Base-by-base conservation (phyloP, 768 basidiomycete genomes). In the Russula compacta region DNA sequence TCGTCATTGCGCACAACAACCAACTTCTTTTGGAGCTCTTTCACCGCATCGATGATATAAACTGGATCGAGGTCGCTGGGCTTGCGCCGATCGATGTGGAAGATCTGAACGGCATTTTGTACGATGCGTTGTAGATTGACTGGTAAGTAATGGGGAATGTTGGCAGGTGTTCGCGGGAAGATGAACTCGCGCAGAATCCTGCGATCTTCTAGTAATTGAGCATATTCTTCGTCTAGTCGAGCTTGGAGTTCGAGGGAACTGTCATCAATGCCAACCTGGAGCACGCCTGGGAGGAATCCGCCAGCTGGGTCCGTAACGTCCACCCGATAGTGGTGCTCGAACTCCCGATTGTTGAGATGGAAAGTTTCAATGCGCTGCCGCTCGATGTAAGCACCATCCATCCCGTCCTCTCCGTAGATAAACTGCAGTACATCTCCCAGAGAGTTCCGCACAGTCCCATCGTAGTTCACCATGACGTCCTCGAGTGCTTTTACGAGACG, bases 361-460 rank as follows among this genome's bases (percentile, higher is more conserved):
- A 92, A 94, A 0, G 91, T 92, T 66, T 95, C 92, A 56, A 98
- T 86, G 55, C 82, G 87, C 74, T 99, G 97, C 65, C 88, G 89
- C 76, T 99, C 97, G 71, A 99, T 97, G 73, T 86, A 95, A 0
- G 93, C 92, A 61, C 92, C 97, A 70, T 99, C 97, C 90, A 98
- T 98, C 46, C 97, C 97, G 69, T 99, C 97, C 71, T 99, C 97
- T 35, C 97, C 97, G 66, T 99, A 99, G 24, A 92, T 80, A 72
- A 98, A 98, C 70, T 98, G 95, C 32, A 99, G 81, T 40, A 99
- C 83, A 73, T 98, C 95, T 14, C 95, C 95, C 3, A 95, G 81
- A 3, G 97, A 98, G 70, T 99, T 99, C 56, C 97, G 84, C 24
- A 98, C 95, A 0, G 97, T 98, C 32, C 95, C 95, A 64, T 99